Base-by-base conservation (phyloP, 2,329 filamentous ascomycete species). In the Periconia sp. region DNA sequence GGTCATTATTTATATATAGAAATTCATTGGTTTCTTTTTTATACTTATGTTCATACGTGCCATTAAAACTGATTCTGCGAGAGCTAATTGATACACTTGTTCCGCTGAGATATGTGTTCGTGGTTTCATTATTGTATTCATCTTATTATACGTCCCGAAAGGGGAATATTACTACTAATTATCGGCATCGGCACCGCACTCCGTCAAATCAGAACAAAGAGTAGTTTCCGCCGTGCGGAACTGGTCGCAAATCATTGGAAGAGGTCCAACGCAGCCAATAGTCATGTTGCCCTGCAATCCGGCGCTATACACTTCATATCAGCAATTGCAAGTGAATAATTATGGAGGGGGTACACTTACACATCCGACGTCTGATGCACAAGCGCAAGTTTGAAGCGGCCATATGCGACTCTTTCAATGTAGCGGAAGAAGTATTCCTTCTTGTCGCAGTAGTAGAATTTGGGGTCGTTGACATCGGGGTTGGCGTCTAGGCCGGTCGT, bases 131-230 rank as follows among this genome's bases (percentile, higher is more conserved):
- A 8, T 27, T 27, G 23, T 27, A 3, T 27, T 27, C 5, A 27
- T 27, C 23, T n/a, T 8, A 27, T 27, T 27, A 27, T 27, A n/a
- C n/a, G n/a, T n/a, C n/a, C n/a, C n/a, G 23, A 27, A 27, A 27
- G 8, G 23, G 8, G 23, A n/a, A n/a, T n/a, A n/a, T n/a, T n/a
- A n/a, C n/a, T n/a, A n/a, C n/a, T n/a, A n/a, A n/a, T n/a, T n/a
- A n/a, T n/a, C n/a, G n/a, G n/a, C n/a, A n/a, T n/a, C n/a, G n/a
- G n/a, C n/a, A n/a, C n/a, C n/a, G n/a, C n/a, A n/a, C n/a, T n/a
- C n/a, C n/a, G n/a, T n/a, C n/a, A n/a, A n/a, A 49, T 49, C 37
- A 13, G 46, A 49, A 33, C 46, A 49, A n/a, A 49, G 18, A 7
- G 46, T 49, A 17, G 46, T 27, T 18, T 10, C 40, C 10, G 46